Conservation (phyloP, 2,329 filamentous ascomycete species). For the Colletotrichum tofieldiae region DNA sequence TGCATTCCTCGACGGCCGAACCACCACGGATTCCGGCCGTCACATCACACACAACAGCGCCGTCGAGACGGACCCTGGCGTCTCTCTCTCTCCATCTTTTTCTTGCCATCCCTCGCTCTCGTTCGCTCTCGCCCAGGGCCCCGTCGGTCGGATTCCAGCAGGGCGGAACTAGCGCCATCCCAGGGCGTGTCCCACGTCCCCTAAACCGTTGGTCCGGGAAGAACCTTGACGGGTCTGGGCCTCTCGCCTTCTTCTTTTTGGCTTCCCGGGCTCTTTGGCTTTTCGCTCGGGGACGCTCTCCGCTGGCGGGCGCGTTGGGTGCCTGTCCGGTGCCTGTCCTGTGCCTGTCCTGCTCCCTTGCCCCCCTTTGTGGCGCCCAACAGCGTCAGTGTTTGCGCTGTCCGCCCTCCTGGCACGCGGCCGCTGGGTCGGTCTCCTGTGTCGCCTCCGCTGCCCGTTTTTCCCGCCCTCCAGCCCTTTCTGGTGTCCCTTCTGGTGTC, state of each 20-base stretch:
- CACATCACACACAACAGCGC: no score
- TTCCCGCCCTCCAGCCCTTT: no score
- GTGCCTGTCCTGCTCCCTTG: no score
- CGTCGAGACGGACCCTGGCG: not conserved
- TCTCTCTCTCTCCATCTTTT: not conserved
- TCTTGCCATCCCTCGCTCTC: no score
- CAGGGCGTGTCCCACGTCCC: conserved; percentile 2
- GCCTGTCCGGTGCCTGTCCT: no score
- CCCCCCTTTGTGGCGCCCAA: conserved; percentile 8
- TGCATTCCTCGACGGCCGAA: conserved; percentile 4
- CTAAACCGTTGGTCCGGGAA: conserved; percentile 28
- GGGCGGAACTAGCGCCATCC: conserved; percentile 35
- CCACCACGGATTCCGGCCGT: not conserved
- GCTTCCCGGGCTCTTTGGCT: conserved; percentile 15
- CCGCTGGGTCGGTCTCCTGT: not conserved
- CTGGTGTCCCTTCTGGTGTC: no score
- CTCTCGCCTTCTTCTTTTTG: not conserved
- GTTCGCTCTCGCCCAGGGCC: not conserved
- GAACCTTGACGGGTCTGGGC: conserved; percentile 27
- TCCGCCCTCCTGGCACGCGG: conserved; percentile 1
- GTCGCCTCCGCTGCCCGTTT: no score
- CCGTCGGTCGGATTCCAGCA: conserved; percentile 30
- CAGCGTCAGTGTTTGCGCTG: not conserved
- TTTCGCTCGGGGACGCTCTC: not conserved
- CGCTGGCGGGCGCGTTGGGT: not conserved